Percentiles rank a stretch among this genome's conserved stretches.
Evolutionary conservation across 257 asterid species (phyloP).

Genomic region (Parsonsia alboflavescens): DNA sequence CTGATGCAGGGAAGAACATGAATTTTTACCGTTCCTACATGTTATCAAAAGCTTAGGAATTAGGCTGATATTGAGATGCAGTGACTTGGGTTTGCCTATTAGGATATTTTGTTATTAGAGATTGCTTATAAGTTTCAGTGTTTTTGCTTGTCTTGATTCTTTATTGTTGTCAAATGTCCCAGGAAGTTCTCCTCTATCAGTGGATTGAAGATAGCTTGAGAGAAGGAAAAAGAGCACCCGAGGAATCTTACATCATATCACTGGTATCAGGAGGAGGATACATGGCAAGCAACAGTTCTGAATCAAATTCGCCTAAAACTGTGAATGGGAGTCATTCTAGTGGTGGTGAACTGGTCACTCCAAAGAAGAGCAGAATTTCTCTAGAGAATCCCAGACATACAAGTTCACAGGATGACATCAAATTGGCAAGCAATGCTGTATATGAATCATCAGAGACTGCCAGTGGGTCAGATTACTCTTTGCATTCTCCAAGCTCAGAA

Average conservation of each 20-base stretch:
- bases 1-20: neutral
- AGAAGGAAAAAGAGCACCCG: slow-evolving; percentile 59
- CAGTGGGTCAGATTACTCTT: slow-evolving; percentile 36
- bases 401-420: slow-evolving; percentile 25
- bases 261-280: slow-evolving; percentile 26
- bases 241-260: slow-evolving; percentile 52
- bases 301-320: slow-evolving; percentile 22
- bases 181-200: slow-evolving; percentile 67
- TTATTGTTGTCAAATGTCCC: slow-evolving; percentile 15
- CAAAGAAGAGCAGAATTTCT: slow-evolving; percentile 48
- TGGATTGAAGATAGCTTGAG: slow-evolving; percentile 88
- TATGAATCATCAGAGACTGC: slow-evolving; percentile 28
- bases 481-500: slow-evolving; percentile 48
- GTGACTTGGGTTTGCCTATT: neutral
- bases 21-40: neutral
- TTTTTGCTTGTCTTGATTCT: neutral
- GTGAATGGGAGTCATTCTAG: slow-evolving; percentile 22
- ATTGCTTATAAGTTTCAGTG: neutral
- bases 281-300: slow-evolving; percentile 14
- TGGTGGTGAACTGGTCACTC: slow-evolving; percentile 25
- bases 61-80: neutral
- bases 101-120: neutral
- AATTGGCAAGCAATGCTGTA: slow-evolving; percentile 15
- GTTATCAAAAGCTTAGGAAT: neutral
- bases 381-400: slow-evolving; percentile 30